These are phyloP conservation scores for Fraxinus angustifolia DNA, from an alignment of 305 asterid genomes.

Conservation along the genomic window DNA sequence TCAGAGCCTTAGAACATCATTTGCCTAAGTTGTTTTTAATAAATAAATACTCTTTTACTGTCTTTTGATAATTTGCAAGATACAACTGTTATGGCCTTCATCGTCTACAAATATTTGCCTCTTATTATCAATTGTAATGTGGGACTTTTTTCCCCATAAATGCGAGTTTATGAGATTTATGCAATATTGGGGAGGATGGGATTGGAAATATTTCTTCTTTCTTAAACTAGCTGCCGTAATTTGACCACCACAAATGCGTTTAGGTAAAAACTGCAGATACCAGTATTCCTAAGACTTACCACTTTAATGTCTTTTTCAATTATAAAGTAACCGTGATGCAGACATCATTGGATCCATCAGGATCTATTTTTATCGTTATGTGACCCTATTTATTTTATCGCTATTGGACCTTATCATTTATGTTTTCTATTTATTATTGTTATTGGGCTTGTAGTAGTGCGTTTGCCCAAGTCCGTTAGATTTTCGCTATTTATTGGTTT, in stretches of 20 bases:
- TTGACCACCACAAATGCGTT: background rate
- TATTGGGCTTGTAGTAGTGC: no score
- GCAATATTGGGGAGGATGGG: background rate
- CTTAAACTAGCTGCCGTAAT: background rate
- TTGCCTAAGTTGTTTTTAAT: background rate
- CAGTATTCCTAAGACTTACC: background rate
- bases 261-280: background rate
- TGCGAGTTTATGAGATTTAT: background rate
- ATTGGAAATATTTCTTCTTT: background rate
- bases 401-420: no score
- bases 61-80: background rate
- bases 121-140: background rate
- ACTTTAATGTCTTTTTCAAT: background rate
- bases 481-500: no score
- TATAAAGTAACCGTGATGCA: background rate
- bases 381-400: no score
- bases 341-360: no score
- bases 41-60: background rate
- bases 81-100: background rate
- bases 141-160: background rate
- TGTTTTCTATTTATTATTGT: no score
- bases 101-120: background rate
- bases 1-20: background rate
- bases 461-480: no score
- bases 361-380: no score